phyloP scores from a whole-genome alignment of 768 basidiomycete species.

The Lactarius trivialis region DNA sequence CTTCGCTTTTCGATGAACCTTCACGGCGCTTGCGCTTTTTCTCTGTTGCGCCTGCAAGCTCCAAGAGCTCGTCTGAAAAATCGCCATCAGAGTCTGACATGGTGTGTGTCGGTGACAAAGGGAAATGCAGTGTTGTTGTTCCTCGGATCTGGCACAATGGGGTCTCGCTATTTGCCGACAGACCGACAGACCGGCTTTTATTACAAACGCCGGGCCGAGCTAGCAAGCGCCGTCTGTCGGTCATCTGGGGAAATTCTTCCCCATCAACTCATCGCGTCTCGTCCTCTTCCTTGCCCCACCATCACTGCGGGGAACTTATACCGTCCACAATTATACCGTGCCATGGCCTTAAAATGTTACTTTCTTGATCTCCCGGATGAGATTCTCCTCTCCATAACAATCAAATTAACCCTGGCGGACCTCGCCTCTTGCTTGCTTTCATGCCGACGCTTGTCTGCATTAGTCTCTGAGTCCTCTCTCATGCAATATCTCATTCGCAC shows the following conservation, averaged over 20 bases:
- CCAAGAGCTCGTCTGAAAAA: slow-evolving; percentile 69
- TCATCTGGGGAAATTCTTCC: not conserved
- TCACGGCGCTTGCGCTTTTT: slow-evolving; percentile 63
- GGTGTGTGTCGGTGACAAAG: slow-evolving; percentile 18
- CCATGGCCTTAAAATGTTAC: not conserved
- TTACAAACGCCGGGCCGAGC: not conserved
- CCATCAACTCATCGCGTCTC: not conserved
- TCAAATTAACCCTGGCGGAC: not conserved
- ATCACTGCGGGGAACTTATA: not conserved
- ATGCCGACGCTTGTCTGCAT: not conserved
- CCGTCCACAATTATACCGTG: not conserved
- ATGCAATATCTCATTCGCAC: slow-evolving; percentile 15
- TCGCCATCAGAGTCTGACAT: slow-evolving; percentile 50
- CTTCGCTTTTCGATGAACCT: slow-evolving; percentile 36
- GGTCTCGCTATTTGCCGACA: slow-evolving; percentile 3
- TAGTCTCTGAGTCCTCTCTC: slow-evolving; percentile 9
- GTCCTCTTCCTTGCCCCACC: not conserved
- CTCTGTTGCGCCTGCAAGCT: slow-evolving; percentile 62
- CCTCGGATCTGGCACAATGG: not conserved
- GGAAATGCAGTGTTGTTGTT: not conserved
- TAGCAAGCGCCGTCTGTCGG: not conserved
- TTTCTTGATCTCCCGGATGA: slow-evolving; percentile 15
- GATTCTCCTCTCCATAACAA: not conserved
- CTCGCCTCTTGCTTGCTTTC: not conserved
- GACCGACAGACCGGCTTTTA: too few species aligned